A percentile compares a stretch with the other conserved stretches of the same genome.
Evolutionary conservation across 176 grass and related monocot species (phyloP).

Genomic region (Chrysopogon serrulatus): DNA sequence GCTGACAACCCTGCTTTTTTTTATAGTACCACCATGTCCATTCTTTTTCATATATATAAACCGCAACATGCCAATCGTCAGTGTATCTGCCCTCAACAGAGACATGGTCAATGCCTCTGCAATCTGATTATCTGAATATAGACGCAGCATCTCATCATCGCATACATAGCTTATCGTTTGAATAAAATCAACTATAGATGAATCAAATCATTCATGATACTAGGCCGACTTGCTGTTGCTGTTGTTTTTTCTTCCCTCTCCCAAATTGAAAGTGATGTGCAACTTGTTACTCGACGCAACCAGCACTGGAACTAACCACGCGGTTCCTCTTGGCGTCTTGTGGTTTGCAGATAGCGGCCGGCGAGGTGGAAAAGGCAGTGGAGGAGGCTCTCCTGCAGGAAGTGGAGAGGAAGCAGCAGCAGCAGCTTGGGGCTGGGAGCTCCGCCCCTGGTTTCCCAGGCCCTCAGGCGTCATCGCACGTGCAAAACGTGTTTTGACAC

Average conservation of each 20-base stretch:
- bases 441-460: not conserved
- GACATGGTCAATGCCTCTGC: not conserved
- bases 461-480: slow-evolving; percentile 12
- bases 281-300: slow-evolving; percentile 1
- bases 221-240: too few species aligned
- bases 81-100: not conserved
- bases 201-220: not conserved
- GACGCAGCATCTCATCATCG: not conserved
- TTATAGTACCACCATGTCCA: not conserved
- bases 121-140: not conserved
- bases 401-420: slow-evolving; percentile 28
- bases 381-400: slow-evolving; percentile 55
- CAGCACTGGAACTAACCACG: not conserved
- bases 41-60: not conserved
- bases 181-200: not conserved
- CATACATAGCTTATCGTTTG: not conserved
- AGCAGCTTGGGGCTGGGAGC: not conserved
- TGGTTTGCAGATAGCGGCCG: slow-evolving; percentile 49
- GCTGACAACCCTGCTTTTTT: not conserved
- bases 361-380: slow-evolving; percentile 57
- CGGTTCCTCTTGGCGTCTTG: not conserved
- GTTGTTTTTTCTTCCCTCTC: not conserved
- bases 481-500: slow-evolving; percentile 50
- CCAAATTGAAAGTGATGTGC: not conserved
- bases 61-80: not conserved